phyloP scores from a whole-genome alignment of 2,329 filamentous ascomycete genomes.

The Grosmannia clavigera region DNA sequence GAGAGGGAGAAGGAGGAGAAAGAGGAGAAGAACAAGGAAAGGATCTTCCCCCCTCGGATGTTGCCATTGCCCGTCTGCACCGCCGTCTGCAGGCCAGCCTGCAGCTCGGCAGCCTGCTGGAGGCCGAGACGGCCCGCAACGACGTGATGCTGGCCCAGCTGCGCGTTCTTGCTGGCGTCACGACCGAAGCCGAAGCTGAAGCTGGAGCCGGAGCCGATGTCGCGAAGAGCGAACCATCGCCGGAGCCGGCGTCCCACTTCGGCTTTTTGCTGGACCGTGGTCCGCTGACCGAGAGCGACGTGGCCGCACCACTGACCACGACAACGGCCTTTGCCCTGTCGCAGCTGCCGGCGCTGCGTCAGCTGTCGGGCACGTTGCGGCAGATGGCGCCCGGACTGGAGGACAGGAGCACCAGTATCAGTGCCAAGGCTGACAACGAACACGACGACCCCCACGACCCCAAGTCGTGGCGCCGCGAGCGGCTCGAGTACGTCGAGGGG shows the following conservation, averaged over 20 bases:
- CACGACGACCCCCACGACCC: conserved; percentile 10
- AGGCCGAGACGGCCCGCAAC: conserved; percentile 60
- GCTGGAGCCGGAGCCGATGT: not conserved
- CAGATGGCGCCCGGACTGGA: conserved; percentile 53
- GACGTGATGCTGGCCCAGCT: conserved; percentile 56
- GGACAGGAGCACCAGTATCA: not conserved
- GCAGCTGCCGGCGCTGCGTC: conserved; percentile 68
- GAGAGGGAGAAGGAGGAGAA: conserved; percentile 9
- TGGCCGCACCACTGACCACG: conserved; percentile 48
- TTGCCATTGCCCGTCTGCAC: conserved; percentile 57
- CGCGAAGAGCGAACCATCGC: conserved; percentile 16
- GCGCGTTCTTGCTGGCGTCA: conserved; percentile 26
- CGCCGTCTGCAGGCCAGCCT: conserved; percentile 67
- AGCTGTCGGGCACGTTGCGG: conserved; percentile 47
- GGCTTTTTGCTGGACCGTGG: conserved; percentile 46
- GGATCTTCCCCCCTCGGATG: conserved; percentile 22
- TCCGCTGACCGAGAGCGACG: conserved; percentile 36
- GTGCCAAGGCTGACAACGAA: conserved; percentile 2
- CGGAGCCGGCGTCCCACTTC: conserved; percentile 23
- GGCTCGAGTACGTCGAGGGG: conserved; percentile 72
- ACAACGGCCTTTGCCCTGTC: conserved; percentile 68
- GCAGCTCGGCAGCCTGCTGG: conserved; percentile 57
- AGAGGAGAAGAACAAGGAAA: not conserved
- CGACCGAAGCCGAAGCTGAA: too few species aligned
- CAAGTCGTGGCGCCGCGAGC: conserved; percentile 53